Conservation (phyloP, 768 basidiomycete genomes). For the Phylloporus rhodoxanthus region DNA sequence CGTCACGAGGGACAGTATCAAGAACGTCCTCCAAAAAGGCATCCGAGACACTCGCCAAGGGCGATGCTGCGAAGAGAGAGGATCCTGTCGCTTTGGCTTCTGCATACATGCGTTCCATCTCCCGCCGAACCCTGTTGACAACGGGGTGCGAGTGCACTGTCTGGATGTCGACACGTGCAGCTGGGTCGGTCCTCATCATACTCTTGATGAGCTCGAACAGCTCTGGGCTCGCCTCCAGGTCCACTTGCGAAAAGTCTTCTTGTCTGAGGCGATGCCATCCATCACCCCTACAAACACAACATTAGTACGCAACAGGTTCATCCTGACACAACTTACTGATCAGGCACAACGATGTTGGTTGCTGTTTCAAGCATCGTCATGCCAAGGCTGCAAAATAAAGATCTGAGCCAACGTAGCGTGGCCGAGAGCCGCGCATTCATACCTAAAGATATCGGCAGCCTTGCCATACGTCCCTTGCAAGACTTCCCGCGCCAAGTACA, state of each 20-base stretch:
- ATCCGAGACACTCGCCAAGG: conserved; percentile 52
- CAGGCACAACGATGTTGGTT: conserved; percentile 93
- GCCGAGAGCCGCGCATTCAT: conserved; percentile 27
- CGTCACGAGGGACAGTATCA: conserved; percentile 13
- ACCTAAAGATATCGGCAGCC: conserved; percentile 97
- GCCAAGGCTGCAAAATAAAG: conserved; percentile 61
- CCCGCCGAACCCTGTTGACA: conserved; percentile 53
- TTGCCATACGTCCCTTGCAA: conserved; percentile 87
- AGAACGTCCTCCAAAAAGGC: conserved; percentile 66
- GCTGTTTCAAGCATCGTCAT: conserved; percentile 95
- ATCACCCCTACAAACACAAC: conserved; percentile 59
- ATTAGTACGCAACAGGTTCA: conserved; percentile 12
- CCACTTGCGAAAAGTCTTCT: conserved; percentile 86
- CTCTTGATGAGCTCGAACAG: conserved; percentile 61
- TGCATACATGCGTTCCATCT: conserved; percentile 52
- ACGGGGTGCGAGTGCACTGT: conserved; percentile 58
- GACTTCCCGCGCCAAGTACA: conserved; percentile 96
- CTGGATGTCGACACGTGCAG: conserved; percentile 48
- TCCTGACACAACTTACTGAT: conserved; percentile 60
- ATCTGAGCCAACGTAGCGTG: conserved; percentile 2
- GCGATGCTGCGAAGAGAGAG: conserved; percentile 53
- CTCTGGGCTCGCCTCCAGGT: conserved; percentile 58
- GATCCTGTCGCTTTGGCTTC: conserved; percentile 32
- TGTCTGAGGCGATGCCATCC: conserved; percentile 90
- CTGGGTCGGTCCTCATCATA: conserved; percentile 76